Evolutionary conservation across 2,329 filamentous ascomycete species (phyloP).

Genomic region (Microsporum audouinii): DNA sequence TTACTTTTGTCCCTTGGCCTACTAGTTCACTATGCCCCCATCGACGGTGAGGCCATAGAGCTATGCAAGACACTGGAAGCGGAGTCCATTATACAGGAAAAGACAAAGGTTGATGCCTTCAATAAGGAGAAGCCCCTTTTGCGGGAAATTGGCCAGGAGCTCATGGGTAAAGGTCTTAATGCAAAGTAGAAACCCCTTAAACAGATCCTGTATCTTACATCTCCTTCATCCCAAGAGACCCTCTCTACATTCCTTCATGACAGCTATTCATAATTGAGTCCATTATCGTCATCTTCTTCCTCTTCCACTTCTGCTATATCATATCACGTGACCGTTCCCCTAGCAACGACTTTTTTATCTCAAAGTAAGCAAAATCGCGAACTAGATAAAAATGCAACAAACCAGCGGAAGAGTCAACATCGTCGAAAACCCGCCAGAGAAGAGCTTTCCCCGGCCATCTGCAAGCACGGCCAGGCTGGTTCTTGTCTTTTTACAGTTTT

Average conservation of each 20-base stretch:
- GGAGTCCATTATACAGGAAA: conserved; percentile 48
- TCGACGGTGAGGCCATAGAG: conserved; percentile 66
- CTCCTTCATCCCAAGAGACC: not conserved
- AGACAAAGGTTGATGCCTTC: conserved; percentile 42
- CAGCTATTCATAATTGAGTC: not conserved
- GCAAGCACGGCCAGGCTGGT: not conserved
- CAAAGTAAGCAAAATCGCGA: not conserved
- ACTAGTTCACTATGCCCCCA: conserved; percentile 57
- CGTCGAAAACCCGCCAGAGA: not conserved
- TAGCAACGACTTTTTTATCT: not conserved
- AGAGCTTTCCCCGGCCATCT: not conserved
- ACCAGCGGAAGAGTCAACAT: not conserved
- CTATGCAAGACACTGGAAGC: conserved; percentile 70
- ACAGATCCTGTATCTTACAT: not conserved
- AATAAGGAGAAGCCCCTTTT: conserved; percentile 46
- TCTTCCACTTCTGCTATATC: not conserved
- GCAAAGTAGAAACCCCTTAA: not conserved
- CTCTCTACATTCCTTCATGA: not conserved
- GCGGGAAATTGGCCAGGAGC: conserved; percentile 36
- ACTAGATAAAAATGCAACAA: not conserved
- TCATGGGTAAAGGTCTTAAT: conserved; percentile 32
- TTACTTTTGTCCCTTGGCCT: conserved; percentile 66
- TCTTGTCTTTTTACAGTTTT: not conserved
- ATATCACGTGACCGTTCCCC: not conserved
- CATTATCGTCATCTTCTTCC: not conserved